These are phyloP conservation scores for Penicillium sp. DNA, from an alignment of 2,329 filamentous ascomycete genomes.

Conservation along the genomic window DNA sequence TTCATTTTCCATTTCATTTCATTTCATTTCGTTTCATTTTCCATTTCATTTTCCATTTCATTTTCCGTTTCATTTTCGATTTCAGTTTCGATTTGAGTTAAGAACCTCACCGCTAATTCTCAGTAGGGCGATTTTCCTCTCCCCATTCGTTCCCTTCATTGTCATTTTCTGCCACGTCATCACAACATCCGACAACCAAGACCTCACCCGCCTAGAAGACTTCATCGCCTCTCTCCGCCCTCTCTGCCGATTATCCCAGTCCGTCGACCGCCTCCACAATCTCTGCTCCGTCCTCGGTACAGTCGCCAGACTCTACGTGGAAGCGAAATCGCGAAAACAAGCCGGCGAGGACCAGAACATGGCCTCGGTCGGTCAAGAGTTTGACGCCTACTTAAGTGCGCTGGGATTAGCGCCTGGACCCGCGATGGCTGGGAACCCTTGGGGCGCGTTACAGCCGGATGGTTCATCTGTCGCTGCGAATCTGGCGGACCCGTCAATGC, in stretches of 20 bases:
- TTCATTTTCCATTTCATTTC: neutral
- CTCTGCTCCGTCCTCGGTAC: slow-evolving; percentile 64
- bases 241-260: slow-evolving; percentile 57
- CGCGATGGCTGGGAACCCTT: neutral
- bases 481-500: neutral
- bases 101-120: neutral
- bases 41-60: neutral
- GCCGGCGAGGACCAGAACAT: slow-evolving; percentile 52
- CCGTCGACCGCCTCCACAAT: slow-evolving; percentile 62
- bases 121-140: slow-evolving; percentile 42
- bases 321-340: slow-evolving; percentile 60
- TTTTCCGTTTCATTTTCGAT: neutral
- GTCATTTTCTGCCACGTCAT: slow-evolving; percentile 53
- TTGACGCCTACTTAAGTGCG: slow-evolving; percentile 66
- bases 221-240: slow-evolving; percentile 61
- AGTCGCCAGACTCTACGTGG: slow-evolving; percentile 63
- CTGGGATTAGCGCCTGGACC: slow-evolving; percentile 58
- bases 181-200: slow-evolving; percentile 55
- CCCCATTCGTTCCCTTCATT: slow-evolving; percentile 54
- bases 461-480: slow-evolving; percentile 5
- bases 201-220: slow-evolving; percentile 58
- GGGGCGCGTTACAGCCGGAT: slow-evolving; percentile 14
- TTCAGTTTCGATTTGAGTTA: neutral
- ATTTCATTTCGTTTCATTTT: neutral
- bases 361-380: slow-evolving; percentile 58